Percentiles rank a stretch among this genome's conserved stretches.
Conservation (phyloP, 371 early-diverging fungal species). For the Mortierella sp. region DNA sequence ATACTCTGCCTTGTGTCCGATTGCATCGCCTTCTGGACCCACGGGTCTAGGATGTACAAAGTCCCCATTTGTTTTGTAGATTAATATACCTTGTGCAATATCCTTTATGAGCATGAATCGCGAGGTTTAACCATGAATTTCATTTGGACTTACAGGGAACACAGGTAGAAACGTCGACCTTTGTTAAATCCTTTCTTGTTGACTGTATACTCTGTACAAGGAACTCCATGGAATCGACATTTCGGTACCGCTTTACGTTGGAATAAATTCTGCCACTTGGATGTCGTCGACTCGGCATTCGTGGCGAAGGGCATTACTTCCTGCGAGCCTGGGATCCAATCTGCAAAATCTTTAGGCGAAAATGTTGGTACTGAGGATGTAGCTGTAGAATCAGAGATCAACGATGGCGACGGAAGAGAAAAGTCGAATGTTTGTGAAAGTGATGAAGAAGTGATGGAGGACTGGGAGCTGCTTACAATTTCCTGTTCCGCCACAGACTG, state of each 20-base stretch:
- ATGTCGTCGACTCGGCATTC: constrained; percentile 53
- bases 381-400: constrained; percentile 2
- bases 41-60: constrained; percentile 55
- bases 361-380: constrained; percentile 12
- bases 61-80: not conserved
- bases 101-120: too few relatives aligned
- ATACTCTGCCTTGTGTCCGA: constrained; percentile 55
- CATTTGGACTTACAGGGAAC: constrained; percentile 65
- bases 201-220: constrained; percentile 73
- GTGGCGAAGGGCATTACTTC: constrained; percentile 33
- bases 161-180: constrained; percentile 79
- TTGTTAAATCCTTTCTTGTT: constrained; percentile 81
- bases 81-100: too few relatives aligned
- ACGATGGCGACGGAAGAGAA: too few relatives aligned
- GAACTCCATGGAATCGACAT: constrained; percentile 75
- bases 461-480: not conserved
- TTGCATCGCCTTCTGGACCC: constrained; percentile 58
- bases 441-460: not conserved
- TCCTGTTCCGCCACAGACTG: not conserved
- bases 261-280: constrained; percentile 74
- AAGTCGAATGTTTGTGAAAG: too few relatives aligned
- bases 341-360: constrained; percentile 44
- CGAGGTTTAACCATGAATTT: not conserved
- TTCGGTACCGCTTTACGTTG: constrained; percentile 63
- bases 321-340: constrained; percentile 44